Evolutionary conservation across 257 asterid genomes (phyloP).

Genomic region (Solanum sejunctum): DNA sequence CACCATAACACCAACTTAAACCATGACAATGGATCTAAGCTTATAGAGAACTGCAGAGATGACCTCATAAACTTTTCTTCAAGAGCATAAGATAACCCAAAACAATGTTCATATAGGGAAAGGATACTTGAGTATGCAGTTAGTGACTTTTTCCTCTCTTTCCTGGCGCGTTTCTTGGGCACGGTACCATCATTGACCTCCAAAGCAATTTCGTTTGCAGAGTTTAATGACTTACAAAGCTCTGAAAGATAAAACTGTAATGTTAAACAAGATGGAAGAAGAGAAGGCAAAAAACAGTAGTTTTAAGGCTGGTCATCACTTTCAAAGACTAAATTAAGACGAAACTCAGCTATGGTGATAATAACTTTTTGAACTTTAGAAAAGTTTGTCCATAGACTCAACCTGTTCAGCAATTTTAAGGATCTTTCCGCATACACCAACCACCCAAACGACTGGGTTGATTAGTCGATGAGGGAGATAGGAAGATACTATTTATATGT

Average conservation of each 20-base stretch:
- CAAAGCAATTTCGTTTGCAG: constrained; percentile 19
- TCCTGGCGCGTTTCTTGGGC: constrained; percentile 59
- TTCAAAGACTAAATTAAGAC: background rate
- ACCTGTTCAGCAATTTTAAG: background rate
- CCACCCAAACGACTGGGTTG: background rate
- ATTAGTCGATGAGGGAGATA: background rate
- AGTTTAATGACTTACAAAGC: constrained; percentile 43
- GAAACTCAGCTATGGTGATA: background rate
- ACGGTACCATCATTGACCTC: constrained; percentile 35
- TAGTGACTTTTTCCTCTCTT: constrained; percentile 55
- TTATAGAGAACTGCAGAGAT: background rate
- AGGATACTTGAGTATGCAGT: constrained; percentile 65
- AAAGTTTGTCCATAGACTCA: background rate
- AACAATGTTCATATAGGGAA: constrained; percentile 10
- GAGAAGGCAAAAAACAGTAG: background rate
- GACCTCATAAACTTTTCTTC: background rate
- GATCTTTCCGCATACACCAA: background rate
- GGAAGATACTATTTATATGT: background rate
- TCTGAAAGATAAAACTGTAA: constrained; percentile 34
- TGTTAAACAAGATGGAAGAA: background rate
- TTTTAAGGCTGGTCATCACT: background rate
- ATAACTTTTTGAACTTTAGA: background rate
- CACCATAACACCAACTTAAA: background rate
- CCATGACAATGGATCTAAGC: background rate
- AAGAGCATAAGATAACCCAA: background rate